A percentile compares a stretch with the other conserved stretches of the same genome.
phyloP scores from a whole-genome alignment of 495 filamentous ascomycete genomes.

The Tuber melanosporum region DNA sequence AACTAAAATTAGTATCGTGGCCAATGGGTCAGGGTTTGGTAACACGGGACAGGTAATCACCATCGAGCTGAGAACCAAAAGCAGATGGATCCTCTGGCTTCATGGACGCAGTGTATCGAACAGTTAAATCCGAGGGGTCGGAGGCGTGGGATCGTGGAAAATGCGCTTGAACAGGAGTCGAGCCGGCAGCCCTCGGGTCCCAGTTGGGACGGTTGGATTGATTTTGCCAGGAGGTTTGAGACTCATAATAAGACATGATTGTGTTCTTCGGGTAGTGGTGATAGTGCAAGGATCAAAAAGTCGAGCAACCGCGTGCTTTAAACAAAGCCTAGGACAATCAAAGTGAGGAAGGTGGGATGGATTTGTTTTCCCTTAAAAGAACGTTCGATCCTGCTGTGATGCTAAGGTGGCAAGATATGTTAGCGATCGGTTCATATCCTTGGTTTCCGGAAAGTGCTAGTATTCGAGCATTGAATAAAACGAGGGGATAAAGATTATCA shows the following conservation, averaged over 20 bases:
- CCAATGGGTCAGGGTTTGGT: slow-evolving; percentile 2
- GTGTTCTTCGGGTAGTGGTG: slow-evolving; percentile 17
- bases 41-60: slow-evolving; percentile 50
- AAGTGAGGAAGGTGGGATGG: slow-evolving; percentile 27
- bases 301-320: slow-evolving; percentile 14
- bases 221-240: slow-evolving; percentile 57
- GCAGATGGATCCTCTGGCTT: slow-evolving; percentile 69
- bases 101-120: slow-evolving; percentile 69
- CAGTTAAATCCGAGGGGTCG: slow-evolving; percentile 43
- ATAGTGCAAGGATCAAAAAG: slow-evolving; percentile 11
- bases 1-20: slow-evolving; percentile 20
- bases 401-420: slow-evolving; percentile 22
- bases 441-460: slow-evolving; percentile 3
- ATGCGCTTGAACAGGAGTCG: slow-evolving; percentile 40
- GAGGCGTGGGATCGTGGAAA: slow-evolving; percentile 21
- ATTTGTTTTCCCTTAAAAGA: slow-evolving; percentile 20
- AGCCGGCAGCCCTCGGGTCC: slow-evolving; percentile 51
- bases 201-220: slow-evolving; percentile 80
- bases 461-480: background rate
- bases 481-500: background rate
- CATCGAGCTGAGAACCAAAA: slow-evolving; percentile 85
- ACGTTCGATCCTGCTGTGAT: slow-evolving; percentile 33
- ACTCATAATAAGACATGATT: slow-evolving; percentile 86
- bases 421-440: slow-evolving; percentile 12
- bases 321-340: slow-evolving; percentile 24